These are phyloP conservation scores for Chrysochromulina parva DNA, from an alignment of 78 protist genomes.

Conservation along the genomic window DNA sequence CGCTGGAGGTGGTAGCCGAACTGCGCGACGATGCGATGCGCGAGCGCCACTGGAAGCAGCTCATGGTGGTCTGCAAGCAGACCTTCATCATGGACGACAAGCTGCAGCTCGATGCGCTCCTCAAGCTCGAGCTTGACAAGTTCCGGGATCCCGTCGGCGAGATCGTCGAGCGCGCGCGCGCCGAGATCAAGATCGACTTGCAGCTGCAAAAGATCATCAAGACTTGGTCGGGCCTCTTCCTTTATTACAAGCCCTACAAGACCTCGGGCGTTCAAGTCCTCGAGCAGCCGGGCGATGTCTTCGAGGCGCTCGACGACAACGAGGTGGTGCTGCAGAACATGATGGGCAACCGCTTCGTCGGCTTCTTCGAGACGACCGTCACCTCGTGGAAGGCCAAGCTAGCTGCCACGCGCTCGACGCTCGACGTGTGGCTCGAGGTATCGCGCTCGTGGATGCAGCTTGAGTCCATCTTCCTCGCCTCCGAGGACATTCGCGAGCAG, in stretches of 20 bases:
- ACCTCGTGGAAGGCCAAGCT: constrained; percentile 41
- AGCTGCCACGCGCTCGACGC: constrained; percentile 61
- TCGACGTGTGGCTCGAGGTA: constrained; percentile 73
- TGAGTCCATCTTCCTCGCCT: constrained; percentile 78
- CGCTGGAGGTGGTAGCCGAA: constrained; percentile 73
- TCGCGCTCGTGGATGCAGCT: constrained; percentile 80
- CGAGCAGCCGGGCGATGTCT: constrained; percentile 31
- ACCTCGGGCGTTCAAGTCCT: constrained; percentile 53
- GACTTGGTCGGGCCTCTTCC: not conserved
- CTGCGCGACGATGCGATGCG: constrained; percentile 76
- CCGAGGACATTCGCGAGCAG: constrained; percentile 86
- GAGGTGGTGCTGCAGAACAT: constrained; percentile 61
- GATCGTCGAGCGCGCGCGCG: constrained; percentile 46
- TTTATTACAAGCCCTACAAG: constrained; percentile 50
- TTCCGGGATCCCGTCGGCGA: constrained; percentile 66
- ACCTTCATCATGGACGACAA: constrained; percentile 48
- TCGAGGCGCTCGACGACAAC: constrained; percentile 58
- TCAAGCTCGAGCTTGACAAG: constrained; percentile 69
- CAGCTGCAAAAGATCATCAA: not conserved
- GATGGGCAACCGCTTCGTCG: constrained; percentile 57
- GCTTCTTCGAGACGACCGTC: constrained; percentile 27
- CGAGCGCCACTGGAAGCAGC: constrained; percentile 86
- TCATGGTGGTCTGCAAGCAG: constrained; percentile 59
- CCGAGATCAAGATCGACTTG: constrained; percentile 7
- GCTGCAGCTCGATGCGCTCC: constrained; percentile 65